Base-by-base conservation (phyloP, 169 alveolate species). In the Cryptosporidium parvum region DNA sequence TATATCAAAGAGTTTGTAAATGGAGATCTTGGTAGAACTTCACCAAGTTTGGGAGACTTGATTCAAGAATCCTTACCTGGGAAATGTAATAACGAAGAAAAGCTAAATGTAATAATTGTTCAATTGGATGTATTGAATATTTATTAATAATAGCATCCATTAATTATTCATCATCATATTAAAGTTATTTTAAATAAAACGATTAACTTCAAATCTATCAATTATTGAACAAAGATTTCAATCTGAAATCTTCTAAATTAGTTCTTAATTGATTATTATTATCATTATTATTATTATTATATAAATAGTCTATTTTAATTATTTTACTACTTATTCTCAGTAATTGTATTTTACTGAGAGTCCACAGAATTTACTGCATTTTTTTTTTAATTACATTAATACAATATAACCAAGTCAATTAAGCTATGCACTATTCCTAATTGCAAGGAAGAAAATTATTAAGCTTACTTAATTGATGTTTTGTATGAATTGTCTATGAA, bases 1-100 rank as follows among this genome's bases (percentile, higher is more conserved):
- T 96, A 96, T 80, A 93, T 96, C 21, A 96, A 96, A 93, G 98
- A 96, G 92, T 95, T 96, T 73, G 96, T 96, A 58, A 96, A 95
- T 93, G 97, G 98, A 39, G 98, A 96, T 91, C 80, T 95, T 52
- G 97, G 97, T 61, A 94, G 98, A 75, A 96, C 97, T 31, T 67
- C 67, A 1, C 98, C 98, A 29, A 95, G 93, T 73, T 68, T 96
- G 37, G 96, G 95, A 59, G 86, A 93, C 33, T 44, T 96, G 71
- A 86, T 96, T 45, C 89, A 48, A 35, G 91, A 84, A 61, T 26
- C 65, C 21, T 21, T 69, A 52, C 51, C 86, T 31, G 52, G 39
- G 70, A 73, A 73, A 26, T 16, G 7, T 56, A 26, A 14, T 33
- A 39, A 42, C 23, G 48, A 44, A 18, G 52, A 23, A n/a, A 39